Evolutionary conservation across 164 flowering plant species (phyloP).

Genomic region (Umbellularia californica): DNA sequence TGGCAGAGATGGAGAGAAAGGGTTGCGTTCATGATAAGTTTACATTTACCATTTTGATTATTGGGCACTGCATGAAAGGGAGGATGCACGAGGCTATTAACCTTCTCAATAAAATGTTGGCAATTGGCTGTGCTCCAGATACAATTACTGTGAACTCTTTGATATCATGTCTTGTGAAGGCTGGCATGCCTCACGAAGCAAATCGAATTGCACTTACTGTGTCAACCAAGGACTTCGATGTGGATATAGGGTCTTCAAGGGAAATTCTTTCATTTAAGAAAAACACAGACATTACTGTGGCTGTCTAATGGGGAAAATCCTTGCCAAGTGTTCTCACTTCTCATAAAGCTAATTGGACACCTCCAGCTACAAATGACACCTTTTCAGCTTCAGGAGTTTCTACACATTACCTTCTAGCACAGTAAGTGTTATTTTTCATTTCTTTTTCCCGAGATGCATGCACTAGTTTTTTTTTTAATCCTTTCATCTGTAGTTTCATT

Average conservation of each 20-base stretch:
- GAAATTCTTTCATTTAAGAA: conserved; percentile 18
- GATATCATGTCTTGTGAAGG: conserved; percentile 65
- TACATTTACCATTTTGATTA: conserved; percentile 82
- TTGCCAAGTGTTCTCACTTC: not conserved
- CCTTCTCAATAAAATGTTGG: conserved; percentile 63
- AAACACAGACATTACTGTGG: conserved; percentile 42
- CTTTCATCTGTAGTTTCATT: not conserved
- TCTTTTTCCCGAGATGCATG: not conserved
- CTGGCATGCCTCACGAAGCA: conserved; percentile 92
- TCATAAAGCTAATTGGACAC: not conserved
- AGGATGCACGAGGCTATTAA: conserved; percentile 68
- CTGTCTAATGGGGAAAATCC: conserved; percentile 30
- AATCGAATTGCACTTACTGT: conserved; percentile 30
- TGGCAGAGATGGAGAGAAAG: conserved; percentile 70
- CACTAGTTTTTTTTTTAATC: not conserved
- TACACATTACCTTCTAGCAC: not conserved
- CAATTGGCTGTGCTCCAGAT: conserved; percentile 63
- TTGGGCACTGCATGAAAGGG: conserved; percentile 97
- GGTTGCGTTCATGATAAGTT: conserved; percentile 63
- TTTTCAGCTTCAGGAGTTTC: not conserved
- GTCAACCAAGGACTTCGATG: conserved; percentile 21
- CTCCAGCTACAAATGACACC: not conserved
- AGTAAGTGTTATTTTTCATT: not conserved
- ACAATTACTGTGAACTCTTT: conserved; percentile 50
- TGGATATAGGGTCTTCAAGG: conserved; percentile 25